Percentiles rank a stretch among this genome's conserved stretches.
Evolutionary conservation across 2,329 filamentous ascomycete genomes (phyloP).

Genomic region (Aspergillus sp.): DNA sequence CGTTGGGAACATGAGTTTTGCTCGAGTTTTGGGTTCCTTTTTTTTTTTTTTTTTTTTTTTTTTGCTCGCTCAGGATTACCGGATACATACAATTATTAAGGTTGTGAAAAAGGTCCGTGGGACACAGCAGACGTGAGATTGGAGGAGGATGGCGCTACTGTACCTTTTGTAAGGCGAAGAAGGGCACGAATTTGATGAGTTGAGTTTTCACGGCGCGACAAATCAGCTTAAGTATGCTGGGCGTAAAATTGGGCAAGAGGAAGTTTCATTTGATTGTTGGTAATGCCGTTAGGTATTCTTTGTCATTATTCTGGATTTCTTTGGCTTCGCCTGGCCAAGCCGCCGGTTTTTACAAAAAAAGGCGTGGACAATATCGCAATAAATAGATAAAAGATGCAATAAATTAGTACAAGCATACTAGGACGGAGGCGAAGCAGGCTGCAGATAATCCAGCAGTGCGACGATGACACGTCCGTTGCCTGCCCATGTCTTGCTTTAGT

Average conservation of each 20-base stretch:
- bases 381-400: neutral
- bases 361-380: neutral
- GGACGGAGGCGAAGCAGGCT: neutral
- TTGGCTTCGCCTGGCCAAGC: neutral
- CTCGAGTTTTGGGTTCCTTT: no score
- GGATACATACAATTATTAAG: no score
- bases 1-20: no score
- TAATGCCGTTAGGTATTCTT: neutral
- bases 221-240: neutral
- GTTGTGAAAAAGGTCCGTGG: no score
- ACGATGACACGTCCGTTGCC: conserved; percentile 4
- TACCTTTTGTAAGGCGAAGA: no score
- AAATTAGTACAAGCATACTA: neutral
- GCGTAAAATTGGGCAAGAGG: neutral
- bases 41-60: no score
- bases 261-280: neutral
- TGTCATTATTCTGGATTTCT: neutral
- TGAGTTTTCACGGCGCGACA: no score
- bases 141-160: no score
- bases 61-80: no score
- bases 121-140: no score
- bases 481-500: conserved; percentile 3
- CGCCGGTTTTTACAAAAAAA: neutral
- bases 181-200: no score
- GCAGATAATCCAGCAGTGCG: conserved; percentile 4